These are phyloP conservation scores for Agapanthus africanus DNA, from an alignment of 106 monocot species.

Conservation along the genomic window DNA sequence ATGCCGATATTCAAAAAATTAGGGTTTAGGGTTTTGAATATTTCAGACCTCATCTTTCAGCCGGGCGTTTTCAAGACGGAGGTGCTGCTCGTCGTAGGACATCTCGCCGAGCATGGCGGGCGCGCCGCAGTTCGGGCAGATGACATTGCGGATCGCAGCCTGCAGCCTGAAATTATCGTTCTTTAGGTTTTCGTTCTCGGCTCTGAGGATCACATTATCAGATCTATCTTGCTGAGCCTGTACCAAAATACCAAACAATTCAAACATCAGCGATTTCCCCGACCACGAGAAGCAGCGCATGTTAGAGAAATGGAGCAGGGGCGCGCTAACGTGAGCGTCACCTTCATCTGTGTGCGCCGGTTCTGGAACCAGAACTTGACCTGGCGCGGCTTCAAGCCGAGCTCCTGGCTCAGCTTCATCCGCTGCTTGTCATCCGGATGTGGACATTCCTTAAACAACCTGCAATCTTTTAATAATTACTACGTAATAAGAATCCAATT, in stretches of 20 bases:
- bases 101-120: slow-evolving; percentile 82
- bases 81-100: slow-evolving; percentile 87
- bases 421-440: slow-evolving; percentile 98
- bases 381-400: slow-evolving; percentile 89
- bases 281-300: background rate
- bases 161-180: slow-evolving; percentile 92
- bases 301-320: background rate
- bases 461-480: background rate
- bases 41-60: slow-evolving; percentile 83
- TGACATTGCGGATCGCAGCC: slow-evolving; percentile 68
- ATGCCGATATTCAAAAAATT: background rate
- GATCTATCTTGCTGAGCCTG: slow-evolving; percentile 88
- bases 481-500: background rate
- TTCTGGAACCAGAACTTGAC: slow-evolving; percentile 99
- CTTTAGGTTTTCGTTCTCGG: slow-evolving; percentile 91
- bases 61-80: slow-evolving; percentile 86
- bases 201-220: slow-evolving; percentile 71
- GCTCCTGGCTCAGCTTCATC: slow-evolving; percentile 86
- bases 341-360: slow-evolving; percentile 96
- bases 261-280: background rate
- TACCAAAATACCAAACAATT: slow-evolving; percentile 1
- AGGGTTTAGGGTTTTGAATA: background rate
- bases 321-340: slow-evolving; percentile 7
- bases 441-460: slow-evolving; percentile 94
- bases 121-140: slow-evolving; percentile 83